phyloP scores from a whole-genome alignment of 805 yeast genomes.

The Suhomyces pyralidae region DNA sequence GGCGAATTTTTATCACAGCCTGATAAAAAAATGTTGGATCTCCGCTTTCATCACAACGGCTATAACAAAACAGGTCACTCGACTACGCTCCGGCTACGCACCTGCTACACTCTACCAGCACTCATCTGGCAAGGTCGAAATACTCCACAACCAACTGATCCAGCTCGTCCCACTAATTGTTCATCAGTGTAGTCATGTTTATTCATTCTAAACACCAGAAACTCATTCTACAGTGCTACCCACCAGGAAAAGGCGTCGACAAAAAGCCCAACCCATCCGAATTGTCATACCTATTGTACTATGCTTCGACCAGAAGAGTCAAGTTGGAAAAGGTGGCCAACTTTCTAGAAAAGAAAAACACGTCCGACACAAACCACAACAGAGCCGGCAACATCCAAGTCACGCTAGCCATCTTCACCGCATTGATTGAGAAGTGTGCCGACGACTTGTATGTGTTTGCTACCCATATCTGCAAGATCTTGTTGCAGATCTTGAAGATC shows the following conservation, averaged over 20 bases:
- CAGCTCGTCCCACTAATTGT: neutral
- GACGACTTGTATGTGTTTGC: conserved; percentile 87
- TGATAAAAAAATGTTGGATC: neutral
- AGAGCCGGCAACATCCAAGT: conserved; percentile 81
- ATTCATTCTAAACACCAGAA: conserved; percentile 83
- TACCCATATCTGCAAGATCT: conserved; percentile 57
- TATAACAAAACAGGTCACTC: neutral
- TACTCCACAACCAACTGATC: neutral
- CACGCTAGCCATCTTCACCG: conserved; percentile 65
- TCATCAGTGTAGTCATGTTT: conserved; percentile 21
- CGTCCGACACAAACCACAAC: conserved; percentile 55
- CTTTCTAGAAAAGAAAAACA: conserved; percentile 61
- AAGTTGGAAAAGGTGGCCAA: conserved; percentile 83
- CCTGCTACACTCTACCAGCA: neutral
- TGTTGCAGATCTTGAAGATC: conserved; percentile 48
- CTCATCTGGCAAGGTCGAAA: neutral
- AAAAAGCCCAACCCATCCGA: conserved; percentile 93
- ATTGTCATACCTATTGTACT: conserved; percentile 79
- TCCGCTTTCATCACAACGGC: neutral
- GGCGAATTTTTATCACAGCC: neutral
- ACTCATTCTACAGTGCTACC: conserved; percentile 87
- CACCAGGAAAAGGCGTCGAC: conserved; percentile 80
- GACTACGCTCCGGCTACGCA: neutral
- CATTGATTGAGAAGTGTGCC: conserved; percentile 69
- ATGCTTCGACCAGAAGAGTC: conserved; percentile 85